phyloP scores from a whole-genome alignment of 345 rosid species.

The Gossypium arboreum region DNA sequence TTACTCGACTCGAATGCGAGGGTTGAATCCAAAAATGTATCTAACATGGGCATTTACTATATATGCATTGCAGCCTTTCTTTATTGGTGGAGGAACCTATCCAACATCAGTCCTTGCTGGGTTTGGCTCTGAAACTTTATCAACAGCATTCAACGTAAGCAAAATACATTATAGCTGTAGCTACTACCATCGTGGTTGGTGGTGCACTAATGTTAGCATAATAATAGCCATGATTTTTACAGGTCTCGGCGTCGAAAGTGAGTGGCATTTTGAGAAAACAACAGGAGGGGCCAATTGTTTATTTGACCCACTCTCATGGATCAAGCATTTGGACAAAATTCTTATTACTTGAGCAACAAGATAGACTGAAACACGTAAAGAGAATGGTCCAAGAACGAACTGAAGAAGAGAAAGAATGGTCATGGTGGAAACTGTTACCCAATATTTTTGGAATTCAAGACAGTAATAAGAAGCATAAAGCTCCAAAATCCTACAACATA shows the following conservation, averaged over 20 bases:
- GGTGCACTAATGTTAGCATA: not conserved
- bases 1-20: not conserved
- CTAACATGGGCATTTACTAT: not conserved
- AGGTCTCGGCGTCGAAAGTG: constrained; percentile 49
- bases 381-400: constrained; percentile 35
- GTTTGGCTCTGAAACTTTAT: constrained; percentile 52
- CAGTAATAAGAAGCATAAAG: constrained; percentile 18
- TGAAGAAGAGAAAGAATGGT: constrained; percentile 33
- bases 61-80: constrained; percentile 54
- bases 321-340: constrained; percentile 54
- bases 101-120: constrained; percentile 59
- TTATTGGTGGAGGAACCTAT: constrained; percentile 65
- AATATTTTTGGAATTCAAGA: constrained; percentile 27
- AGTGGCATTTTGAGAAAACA: constrained; percentile 37
- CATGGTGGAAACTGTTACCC: constrained; percentile 49
- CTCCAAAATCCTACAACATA: constrained; percentile 62
- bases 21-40: not conserved
- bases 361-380: constrained; percentile 53
- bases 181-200: not conserved
- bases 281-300: constrained; percentile 56
- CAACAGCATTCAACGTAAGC: constrained; percentile 71
- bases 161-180: not conserved
- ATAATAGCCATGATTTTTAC: constrained; percentile 5
- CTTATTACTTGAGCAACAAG: constrained; percentile 39
- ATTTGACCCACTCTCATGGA: constrained; percentile 33